A percentile compares a stretch with the other conserved stretches of the same genome.
phyloP scores from a whole-genome alignment of 2,329 filamentous ascomycete genomes.

The Trichoderma breve region DNA sequence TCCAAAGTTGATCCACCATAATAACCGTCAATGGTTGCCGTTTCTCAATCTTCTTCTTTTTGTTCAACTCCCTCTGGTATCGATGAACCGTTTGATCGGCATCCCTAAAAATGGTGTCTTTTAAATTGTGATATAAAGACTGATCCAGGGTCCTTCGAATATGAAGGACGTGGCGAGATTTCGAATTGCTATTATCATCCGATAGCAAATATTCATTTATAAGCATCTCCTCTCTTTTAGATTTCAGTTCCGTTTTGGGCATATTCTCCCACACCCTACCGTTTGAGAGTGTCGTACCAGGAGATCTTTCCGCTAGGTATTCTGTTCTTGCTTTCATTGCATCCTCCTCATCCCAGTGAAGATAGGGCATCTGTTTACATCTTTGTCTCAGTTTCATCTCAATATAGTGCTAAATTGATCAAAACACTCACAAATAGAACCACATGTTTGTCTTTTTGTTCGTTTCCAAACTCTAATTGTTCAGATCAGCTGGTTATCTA shows the following conservation, averaged over 20 bases:
- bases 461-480: too few relatives aligned
- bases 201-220: background rate
- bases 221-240: background rate
- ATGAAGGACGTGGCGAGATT: background rate
- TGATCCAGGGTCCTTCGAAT: background rate
- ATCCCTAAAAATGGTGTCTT: background rate
- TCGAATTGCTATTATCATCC: rapidly evolving
- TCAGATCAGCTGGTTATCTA: too few relatives aligned
- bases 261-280: too few relatives aligned
- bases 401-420: too few relatives aligned
- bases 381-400: too few relatives aligned
- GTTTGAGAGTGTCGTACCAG: too few relatives aligned
- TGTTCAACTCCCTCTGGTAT: background rate
- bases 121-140: background rate
- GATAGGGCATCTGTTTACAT: background rate
- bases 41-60: background rate
- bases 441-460: too few relatives aligned
- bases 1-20: constrained; percentile 4
- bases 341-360: background rate
- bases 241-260: too few relatives aligned
- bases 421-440: too few relatives aligned
- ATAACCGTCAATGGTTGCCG: background rate
- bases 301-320: background rate
- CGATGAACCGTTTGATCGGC: background rate
- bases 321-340: background rate